Conservation (phyloP, 805 yeast genomes). For the Wickerhamiella sergipiensis region DNA sequence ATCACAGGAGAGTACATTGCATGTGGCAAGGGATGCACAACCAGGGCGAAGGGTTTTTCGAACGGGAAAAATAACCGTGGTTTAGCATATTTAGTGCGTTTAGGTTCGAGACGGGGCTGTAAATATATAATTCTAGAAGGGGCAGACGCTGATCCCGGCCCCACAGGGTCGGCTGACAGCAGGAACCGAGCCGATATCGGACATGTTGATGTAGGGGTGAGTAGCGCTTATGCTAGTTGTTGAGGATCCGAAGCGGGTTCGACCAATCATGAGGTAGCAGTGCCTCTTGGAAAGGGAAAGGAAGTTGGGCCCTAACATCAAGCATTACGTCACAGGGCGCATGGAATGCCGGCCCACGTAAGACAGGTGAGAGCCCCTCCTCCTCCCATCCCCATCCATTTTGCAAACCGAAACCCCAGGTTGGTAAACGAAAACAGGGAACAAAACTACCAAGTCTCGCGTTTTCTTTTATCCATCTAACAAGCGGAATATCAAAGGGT, state of each 20-base stretch:
- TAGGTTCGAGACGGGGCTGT: not conserved
- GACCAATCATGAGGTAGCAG: not conserved
- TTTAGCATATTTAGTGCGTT: not conserved
- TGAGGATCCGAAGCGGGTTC: not conserved
- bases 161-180: too few relatives aligned
- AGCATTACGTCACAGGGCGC: not conserved
- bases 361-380: not conserved
- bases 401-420: not conserved
- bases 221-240: not conserved
- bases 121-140: too few relatives aligned
- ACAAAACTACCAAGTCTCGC: not conserved
- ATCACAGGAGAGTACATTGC: not conserved
- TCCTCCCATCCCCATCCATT: not conserved
- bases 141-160: too few relatives aligned
- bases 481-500: not conserved
- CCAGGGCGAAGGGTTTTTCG: not conserved
- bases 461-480: not conserved
- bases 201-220: not conserved
- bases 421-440: not conserved
- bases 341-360: conserved; percentile 1
- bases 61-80: not conserved
- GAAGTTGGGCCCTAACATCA: not conserved
- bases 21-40: not conserved
- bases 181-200: not conserved
- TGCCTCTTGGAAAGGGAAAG: not conserved